Evolutionary conservation across 495 filamentous ascomycete genomes (phyloP).

Genomic region (Trichoderma reesei): DNA sequence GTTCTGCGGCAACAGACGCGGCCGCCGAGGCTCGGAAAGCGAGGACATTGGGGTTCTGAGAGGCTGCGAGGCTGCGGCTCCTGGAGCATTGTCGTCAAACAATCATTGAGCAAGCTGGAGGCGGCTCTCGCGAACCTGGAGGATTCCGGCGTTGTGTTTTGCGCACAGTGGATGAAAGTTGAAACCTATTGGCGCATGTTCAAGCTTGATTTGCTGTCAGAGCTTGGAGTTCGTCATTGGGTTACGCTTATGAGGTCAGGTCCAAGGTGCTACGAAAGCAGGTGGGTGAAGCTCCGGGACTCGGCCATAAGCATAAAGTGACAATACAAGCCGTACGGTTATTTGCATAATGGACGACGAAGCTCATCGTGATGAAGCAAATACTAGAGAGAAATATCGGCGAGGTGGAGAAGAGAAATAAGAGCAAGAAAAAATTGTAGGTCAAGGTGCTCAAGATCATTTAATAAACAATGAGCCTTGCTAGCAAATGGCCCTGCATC

Average conservation of each 20-base stretch:
- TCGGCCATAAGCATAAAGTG: not conserved
- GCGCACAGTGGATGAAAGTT: too few relatives aligned
- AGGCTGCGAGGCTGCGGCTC: not conserved
- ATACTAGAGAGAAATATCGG: too few relatives aligned
- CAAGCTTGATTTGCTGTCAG: not conserved
- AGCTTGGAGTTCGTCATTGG: not conserved
- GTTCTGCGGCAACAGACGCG: constrained; percentile 55
- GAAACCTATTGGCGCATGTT: constrained; percentile 2
- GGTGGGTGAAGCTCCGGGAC: not conserved
- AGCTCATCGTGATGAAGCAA: too few relatives aligned
- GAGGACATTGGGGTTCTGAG: too few relatives aligned
- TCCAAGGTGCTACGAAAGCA: not conserved
- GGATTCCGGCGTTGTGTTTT: not conserved
- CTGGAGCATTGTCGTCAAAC: not conserved
- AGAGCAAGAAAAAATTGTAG: not conserved
- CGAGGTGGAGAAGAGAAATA: not conserved
- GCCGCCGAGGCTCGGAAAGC: constrained; percentile 27
- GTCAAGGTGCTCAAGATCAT: not conserved
- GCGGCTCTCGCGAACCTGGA: not conserved
- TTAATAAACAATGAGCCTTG: not conserved
- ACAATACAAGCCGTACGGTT: not conserved
- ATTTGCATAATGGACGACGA: too few relatives aligned
- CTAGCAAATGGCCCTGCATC: not conserved
- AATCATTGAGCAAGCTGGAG: not conserved
- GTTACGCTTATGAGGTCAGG: not conserved